Base-by-base conservation (phyloP, 2,329 filamentous ascomycete genomes). In the Dendrostoma leiphaemia region DNA sequence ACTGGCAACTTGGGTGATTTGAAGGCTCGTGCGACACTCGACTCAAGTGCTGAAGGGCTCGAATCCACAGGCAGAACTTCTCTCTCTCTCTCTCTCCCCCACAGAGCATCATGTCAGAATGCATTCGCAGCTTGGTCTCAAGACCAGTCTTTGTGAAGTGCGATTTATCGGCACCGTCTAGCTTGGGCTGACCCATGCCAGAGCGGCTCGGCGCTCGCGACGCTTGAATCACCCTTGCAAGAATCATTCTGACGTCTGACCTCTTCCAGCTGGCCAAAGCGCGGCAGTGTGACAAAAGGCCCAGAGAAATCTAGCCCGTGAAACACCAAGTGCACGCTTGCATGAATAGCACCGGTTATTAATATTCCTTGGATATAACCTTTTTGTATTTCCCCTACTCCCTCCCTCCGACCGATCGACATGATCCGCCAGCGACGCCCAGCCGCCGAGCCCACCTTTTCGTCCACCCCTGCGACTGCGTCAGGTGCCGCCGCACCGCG, bases 381-480 rank as follows among this genome's bases (percentile, higher is more conserved):
- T 32, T 17, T 4, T n/a, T 19, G 17, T 17, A 23, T 28, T 21
- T 46, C 23, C 23, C 44, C 23, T 29, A 31, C 13, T 46, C 24
- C 17, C 51, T 53, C 48, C 56, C 53, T 52, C 21, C 38, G 35
- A 9, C 26, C 31, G 28, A 50, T 19, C 34, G 31, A 51, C 53
- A 61, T 38, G 61, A 53, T 63, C 59, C 61, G 61, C 53, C 61
- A 61, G 48, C 56, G 61, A 48, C 60, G 60, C 47, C 54, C 56
- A 43, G 56, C 53, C 43, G 48, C 59, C 35, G 51, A 53, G 37
- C 48, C 48, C 43, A 53, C 21, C 35, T 21, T 32, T 28, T 45
- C 46, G 10, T 17, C 37, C 41, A 53, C 41, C 53, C 52, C 56
- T 57, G 51, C 46, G 35, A 32, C 53, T 45, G 47, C 51, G 47